These are phyloP conservation scores for Fragaria ananassa DNA, from an alignment of 306 rosid species.

Conservation along the genomic window DNA sequence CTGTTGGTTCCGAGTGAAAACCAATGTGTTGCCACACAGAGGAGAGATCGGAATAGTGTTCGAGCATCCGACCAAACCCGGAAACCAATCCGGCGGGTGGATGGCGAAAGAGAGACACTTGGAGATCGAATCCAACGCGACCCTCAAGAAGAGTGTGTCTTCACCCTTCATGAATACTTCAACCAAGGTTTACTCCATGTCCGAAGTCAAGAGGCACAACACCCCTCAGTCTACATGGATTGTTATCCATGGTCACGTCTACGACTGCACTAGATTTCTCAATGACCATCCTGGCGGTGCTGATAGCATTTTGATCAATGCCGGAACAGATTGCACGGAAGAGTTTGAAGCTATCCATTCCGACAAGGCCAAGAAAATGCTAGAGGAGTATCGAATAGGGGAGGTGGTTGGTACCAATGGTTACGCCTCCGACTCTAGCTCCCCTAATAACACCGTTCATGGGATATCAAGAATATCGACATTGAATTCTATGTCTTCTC, in stretches of 20 bases:
- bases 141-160: slow-evolving; percentile 55
- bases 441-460: slow-evolving; percentile 59
- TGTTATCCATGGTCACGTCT: slow-evolving; percentile 62
- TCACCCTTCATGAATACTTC: slow-evolving; percentile 62
- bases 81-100: slow-evolving; percentile 88
- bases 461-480: slow-evolving; percentile 18
- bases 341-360: slow-evolving; percentile 92
- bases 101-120: slow-evolving; percentile 59
- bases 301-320: slow-evolving; percentile 82
- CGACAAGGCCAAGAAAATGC: slow-evolving; percentile 70
- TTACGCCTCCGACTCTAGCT: slow-evolving; percentile 36
- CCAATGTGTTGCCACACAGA: slow-evolving; percentile 46
- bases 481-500: slow-evolving; percentile 12
- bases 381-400: slow-evolving; percentile 63
- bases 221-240: slow-evolving; percentile 65
- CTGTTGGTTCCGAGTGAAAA: slow-evolving; percentile 80
- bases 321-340: slow-evolving; percentile 87
- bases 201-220: slow-evolving; percentile 60
- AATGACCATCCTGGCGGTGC: slow-evolving; percentile 85
- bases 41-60: slow-evolving; percentile 72
- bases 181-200: slow-evolving; percentile 41
- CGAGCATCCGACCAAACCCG: slow-evolving; percentile 80
- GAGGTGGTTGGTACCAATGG: slow-evolving; percentile 45
- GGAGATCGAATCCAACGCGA: slow-evolving; percentile 32
- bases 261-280: slow-evolving; percentile 71